A percentile compares a stretch with the other conserved stretches of the same genome.
These are phyloP conservation scores for Phytophthora pinifolia DNA, from an alignment of 352 stramenopile species.

Conservation along the genomic window DNA sequence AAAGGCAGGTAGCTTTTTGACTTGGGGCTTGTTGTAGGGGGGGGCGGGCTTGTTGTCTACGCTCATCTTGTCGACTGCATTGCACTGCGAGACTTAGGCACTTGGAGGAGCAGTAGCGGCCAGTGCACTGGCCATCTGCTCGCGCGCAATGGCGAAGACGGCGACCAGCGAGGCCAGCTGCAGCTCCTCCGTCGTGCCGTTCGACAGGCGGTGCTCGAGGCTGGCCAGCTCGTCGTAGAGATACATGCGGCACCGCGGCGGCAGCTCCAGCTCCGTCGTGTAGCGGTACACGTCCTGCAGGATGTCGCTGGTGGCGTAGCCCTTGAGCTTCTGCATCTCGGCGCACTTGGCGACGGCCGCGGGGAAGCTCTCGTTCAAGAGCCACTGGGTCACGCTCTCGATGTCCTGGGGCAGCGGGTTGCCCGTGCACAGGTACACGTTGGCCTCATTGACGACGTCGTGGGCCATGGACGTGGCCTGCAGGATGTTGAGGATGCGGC, in stretches of 20 bases:
- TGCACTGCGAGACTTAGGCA: constrained; percentile 11
- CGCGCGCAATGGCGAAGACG: constrained; percentile 77
- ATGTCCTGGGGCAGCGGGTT: constrained; percentile 90
- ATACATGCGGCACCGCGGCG: constrained; percentile 80
- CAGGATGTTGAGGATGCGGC: constrained; percentile 95
- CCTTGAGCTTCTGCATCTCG: constrained; percentile 85
- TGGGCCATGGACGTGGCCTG: constrained; percentile 94
- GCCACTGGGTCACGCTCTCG: constrained; percentile 72
- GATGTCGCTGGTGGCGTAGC: constrained; percentile 87
- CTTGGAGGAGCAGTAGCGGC: constrained; percentile 9
- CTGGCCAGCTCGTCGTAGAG: constrained; percentile 90
- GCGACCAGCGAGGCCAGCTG: constrained; percentile 90
- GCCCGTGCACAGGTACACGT: constrained; percentile 91
- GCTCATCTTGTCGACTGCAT: background rate
- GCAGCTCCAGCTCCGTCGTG: constrained; percentile 85
- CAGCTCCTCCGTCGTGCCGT: constrained; percentile 84
- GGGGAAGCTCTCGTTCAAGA: constrained; percentile 85
- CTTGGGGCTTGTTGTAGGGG: background rate
- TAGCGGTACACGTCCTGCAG: constrained; percentile 83
- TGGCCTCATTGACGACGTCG: constrained; percentile 81
- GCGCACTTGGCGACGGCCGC: constrained; percentile 66
- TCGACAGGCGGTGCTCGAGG: constrained; percentile 87
- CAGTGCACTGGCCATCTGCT: constrained; percentile 65
- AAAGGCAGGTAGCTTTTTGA: constrained; percentile 21
- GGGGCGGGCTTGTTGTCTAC: constrained; percentile 12